Evolutionary conservation across 306 rosid genomes (phyloP), one percentile per base, ranked within the genome.

Genomic region (Luffa acutangula): DNA sequence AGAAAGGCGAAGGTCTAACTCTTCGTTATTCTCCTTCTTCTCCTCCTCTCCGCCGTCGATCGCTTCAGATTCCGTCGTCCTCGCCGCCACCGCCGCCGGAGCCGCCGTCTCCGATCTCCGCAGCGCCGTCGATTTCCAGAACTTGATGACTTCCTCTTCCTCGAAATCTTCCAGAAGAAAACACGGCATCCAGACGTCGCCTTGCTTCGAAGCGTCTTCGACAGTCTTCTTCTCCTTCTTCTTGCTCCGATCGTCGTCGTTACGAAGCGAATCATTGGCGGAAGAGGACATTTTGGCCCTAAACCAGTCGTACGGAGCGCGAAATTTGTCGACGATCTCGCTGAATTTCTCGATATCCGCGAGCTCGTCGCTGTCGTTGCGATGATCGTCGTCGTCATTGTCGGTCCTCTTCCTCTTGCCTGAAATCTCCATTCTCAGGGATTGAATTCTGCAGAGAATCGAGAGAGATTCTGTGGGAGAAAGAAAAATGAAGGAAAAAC

Each of bases 111-210:
- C 53, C 10, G 52, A n/a, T n/a, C 11, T 42, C 11, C 9, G 25
- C 3, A 54, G 6, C 37, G 36, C 67, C 67, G 42, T 64, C 3
- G 71, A 48, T 53, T 45, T 60, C 63, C 56, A 9, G 34, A 53
- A 67, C 13, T 65, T 52, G 15, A 64, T 43, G 0, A 46, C 39
- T 39, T 36, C 12, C 43, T 78, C 90, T 80, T 87, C 88, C 15
- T 37, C 58, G 71, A 89, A 92, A 84, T 88, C 94, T 80, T 87
- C 85, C 39, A 57, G 54, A 56, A 80, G 75, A 84, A 89, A 91
- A 71, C 79, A 78, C 7, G 93, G 93, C 79, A 69, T 87, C 93
- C 94, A 90, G 64, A 80, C 86, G 14, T 1, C 63, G 54, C 34
- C 77, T 72, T 46, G 65, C 33, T 80, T 74, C 48, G 83, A 80